These are phyloP conservation scores for Epichloe amarillans DNA, from an alignment of 2,329 filamentous ascomycete genomes.

Conservation along the genomic window DNA sequence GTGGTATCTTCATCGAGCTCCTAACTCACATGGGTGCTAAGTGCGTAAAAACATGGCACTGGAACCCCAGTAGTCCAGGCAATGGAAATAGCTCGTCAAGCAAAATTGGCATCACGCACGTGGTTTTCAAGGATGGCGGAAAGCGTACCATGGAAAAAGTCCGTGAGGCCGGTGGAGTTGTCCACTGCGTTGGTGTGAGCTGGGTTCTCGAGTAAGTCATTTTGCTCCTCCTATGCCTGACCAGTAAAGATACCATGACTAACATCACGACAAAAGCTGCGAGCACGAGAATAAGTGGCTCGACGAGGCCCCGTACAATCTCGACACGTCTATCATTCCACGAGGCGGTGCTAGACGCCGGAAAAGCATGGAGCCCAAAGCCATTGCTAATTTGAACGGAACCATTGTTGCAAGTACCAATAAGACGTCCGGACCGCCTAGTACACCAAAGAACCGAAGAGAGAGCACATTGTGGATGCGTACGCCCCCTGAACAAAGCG, in stretches of 20 bases:
- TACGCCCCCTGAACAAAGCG: slow-evolving; percentile 33
- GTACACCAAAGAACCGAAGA: slow-evolving; percentile 37
- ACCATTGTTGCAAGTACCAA: slow-evolving; percentile 37
- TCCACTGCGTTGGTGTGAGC: slow-evolving; percentile 75
- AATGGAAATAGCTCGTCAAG: slow-evolving; percentile 23
- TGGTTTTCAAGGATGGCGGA: slow-evolving; percentile 80
- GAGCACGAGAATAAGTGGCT: slow-evolving; percentile 67
- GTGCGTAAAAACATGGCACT: slow-evolving; percentile 63
- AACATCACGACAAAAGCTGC: slow-evolving; percentile 30
- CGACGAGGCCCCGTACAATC: slow-evolving; percentile 54
- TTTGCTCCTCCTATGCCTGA: slow-evolving; percentile 15
- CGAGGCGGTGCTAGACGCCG: slow-evolving; percentile 58
- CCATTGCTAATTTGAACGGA: slow-evolving; percentile 55
- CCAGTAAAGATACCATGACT: slow-evolving; percentile 16
- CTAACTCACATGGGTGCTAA: slow-evolving; percentile 70
- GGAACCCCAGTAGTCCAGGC: slow-evolving; percentile 41
- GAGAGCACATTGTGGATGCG: slow-evolving; percentile 43
- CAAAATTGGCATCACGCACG: slow-evolving; percentile 70
- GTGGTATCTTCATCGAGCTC: slow-evolving; percentile 67
- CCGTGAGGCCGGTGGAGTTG: slow-evolving; percentile 54
- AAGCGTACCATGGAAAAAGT: slow-evolving; percentile 73
- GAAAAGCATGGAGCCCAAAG: slow-evolving; percentile 70
- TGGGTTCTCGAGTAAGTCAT: slow-evolving; percentile 85
- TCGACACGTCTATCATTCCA: slow-evolving; percentile 54
- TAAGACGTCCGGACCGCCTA: slow-evolving; percentile 27